A percentile compares a stretch with the other conserved stretches of the same genome.
phyloP scores from a whole-genome alignment of 179 eudicot genomes.

The Gypsophila paniculata region DNA sequence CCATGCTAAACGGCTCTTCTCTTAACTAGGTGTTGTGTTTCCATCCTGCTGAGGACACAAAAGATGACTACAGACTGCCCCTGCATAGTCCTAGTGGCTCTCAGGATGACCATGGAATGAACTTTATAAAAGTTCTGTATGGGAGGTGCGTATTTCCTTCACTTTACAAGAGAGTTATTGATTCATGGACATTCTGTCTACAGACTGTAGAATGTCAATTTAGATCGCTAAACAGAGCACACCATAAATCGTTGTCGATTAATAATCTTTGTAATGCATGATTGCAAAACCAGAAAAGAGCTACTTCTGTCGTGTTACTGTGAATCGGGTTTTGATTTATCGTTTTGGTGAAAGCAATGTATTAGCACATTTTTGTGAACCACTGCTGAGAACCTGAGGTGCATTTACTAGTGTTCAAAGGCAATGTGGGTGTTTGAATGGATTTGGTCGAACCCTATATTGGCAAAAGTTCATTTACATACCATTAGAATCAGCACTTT shows the following conservation, averaged over 20 bases:
- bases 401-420: neutral
- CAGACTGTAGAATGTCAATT: neutral
- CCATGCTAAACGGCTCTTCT: slow-evolving; percentile 8
- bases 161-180: neutral
- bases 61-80: slow-evolving; percentile 21
- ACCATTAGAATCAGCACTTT: neutral
- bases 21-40: slow-evolving; percentile 55
- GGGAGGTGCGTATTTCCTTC: slow-evolving; percentile 44
- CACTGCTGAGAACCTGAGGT: neutral
- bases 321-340: neutral
- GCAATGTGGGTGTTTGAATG: neutral
- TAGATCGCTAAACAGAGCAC: slow-evolving; percentile 1
- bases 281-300: neutral
- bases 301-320: neutral
- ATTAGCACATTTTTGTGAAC: neutral
- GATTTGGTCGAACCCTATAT: neutral
- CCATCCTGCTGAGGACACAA: slow-evolving; percentile 27
- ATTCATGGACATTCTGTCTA: neutral
- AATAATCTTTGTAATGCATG: neutral
- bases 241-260: neutral
- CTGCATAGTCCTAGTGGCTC: slow-evolving; percentile 22
- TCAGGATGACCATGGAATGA: slow-evolving; percentile 33
- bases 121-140: slow-evolving; percentile 48
- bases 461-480: neutral
- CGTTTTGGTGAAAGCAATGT: neutral